Percentiles rank a stretch among this genome's conserved stretches.
phyloP scores from a whole-genome alignment of 495 filamentous ascomycete genomes.

The Apiosordaria backusii region DNA sequence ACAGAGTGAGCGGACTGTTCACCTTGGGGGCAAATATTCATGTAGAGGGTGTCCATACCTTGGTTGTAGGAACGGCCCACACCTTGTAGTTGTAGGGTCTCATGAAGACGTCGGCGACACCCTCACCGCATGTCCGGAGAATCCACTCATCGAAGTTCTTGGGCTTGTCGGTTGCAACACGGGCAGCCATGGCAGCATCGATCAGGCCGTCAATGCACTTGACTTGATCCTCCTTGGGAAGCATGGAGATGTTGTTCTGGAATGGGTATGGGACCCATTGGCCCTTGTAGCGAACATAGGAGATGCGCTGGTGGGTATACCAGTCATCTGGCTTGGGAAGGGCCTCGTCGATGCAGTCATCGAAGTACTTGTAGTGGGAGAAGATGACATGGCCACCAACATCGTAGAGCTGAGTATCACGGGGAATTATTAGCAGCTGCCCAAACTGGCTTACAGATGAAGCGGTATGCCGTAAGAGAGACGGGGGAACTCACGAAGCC shows the following conservation, averaged over 20 bases:
- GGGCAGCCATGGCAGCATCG: constrained; percentile 82
- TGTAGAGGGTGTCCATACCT: constrained; percentile 56
- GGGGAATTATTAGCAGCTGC: background rate
- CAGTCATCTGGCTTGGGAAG: constrained; percentile 91
- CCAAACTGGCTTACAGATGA: background rate
- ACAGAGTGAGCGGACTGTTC: constrained; percentile 9
- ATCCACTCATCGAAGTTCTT: constrained; percentile 99
- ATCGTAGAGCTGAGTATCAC: constrained; percentile 81
- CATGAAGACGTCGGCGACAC: constrained; percentile 97
- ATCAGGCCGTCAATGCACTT: constrained; percentile 96
- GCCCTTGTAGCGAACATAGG: constrained; percentile 94
- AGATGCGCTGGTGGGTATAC: constrained; percentile 97
- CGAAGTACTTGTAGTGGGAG: constrained; percentile 99
- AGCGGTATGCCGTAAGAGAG: background rate
- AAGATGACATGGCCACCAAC: constrained; percentile 99
- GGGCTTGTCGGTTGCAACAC: constrained; percentile 84
- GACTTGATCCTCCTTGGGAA: constrained; percentile 95
- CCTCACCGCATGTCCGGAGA: constrained; percentile 81
- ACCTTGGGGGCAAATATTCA: background rate
- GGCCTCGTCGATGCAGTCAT: constrained; percentile 96
- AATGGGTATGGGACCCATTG: constrained; percentile 98
- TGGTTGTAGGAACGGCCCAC: constrained; percentile 97
- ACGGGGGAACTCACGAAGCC: constrained; percentile 77
- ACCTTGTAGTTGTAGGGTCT: constrained; percentile 99
- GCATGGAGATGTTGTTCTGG: constrained; percentile 99